These are phyloP conservation scores for Penicillium janthinellum DNA, from an alignment of 2,329 filamentous ascomycete species.

Conservation along the genomic window DNA sequence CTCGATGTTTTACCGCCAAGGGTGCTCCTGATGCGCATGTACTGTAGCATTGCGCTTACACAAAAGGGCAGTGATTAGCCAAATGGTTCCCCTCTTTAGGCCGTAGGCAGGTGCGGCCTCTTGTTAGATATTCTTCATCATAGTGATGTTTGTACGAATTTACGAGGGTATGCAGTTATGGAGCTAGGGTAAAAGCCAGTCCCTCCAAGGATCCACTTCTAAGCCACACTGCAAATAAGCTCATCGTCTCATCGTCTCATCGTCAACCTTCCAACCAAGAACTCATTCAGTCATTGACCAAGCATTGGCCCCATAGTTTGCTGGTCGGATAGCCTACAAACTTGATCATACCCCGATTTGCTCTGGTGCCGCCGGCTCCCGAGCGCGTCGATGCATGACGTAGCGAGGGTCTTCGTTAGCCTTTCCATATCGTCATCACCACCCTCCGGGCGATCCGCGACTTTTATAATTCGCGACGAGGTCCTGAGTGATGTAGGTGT, in stretches of 20 bases:
- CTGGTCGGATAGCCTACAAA: neutral
- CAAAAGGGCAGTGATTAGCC: neutral
- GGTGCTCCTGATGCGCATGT: too few relatives aligned
- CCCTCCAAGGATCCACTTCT: neutral
- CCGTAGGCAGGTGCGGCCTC: neutral
- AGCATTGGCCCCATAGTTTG: neutral
- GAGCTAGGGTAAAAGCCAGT: neutral
- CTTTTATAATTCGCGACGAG: constrained; percentile 24
- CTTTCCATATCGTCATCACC: constrained; percentile 35
- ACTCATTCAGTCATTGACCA: constrained; percentile 19
- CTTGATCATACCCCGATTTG: constrained; percentile 2
- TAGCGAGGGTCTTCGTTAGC: constrained; percentile 25
- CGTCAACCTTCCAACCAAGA: neutral
- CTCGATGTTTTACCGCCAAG: too few relatives aligned
- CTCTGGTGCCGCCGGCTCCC: constrained; percentile 19
- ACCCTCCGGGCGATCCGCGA: constrained; percentile 34
- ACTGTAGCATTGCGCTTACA: too few relatives aligned
- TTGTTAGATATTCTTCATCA: neutral
- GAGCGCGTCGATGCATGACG: constrained; percentile 34
- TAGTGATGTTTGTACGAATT: neutral
- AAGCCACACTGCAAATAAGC: neutral
- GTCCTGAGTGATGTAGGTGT: neutral
- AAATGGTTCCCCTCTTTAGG: neutral
- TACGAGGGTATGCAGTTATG: neutral
- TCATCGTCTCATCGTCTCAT: neutral